Base-by-base conservation (phyloP, 2,329 filamentous ascomycete genomes). In the Clonostachys sp. region DNA sequence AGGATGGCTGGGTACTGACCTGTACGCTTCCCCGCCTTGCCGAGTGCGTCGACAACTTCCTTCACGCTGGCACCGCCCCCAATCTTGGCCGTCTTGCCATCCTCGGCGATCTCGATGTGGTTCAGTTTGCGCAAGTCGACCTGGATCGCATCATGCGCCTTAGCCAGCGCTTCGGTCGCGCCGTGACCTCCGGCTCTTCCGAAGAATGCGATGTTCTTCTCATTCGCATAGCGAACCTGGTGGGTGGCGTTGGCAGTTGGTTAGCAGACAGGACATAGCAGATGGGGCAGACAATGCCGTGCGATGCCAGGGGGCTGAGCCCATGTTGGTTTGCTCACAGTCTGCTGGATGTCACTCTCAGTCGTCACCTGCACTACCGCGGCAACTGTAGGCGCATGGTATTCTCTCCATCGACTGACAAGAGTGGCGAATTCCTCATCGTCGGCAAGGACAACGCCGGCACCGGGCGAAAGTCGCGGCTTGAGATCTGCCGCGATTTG, bases 141-240 rank as follows among this genome's bases (percentile, higher is more conserved):
- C 45, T 67, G 61, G 16, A 76, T 68, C 3, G 72, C 73, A 45
- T 63, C 56, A 5, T 67, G 48, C 60, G 74, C 67, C 41, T 57
- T 59, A 2, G 66, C 68, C n/a, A 76, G 52, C 0, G 69, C 70
- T 42, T 60, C 68, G 41, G 71, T 57, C 9, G 67, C 57, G 5
- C 74, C 75, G 51, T 79, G 75, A 2, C 60, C 65, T 12, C 72
- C 70, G 53, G 70, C 73, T 51, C 63, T 67, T 5, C 72, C 66
- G 14, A 78, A 64, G 51, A 77, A 73, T 1, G 73, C 68, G 4
- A 75, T 47, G 9, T 64, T 51, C 36, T 64, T 55, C 43, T 62
- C 50, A 50, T 68, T 71, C 34, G 74, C 73, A 50, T 62, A 75
- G n/a, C 42, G 35, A 40, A 44, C 24, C 46, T 48, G 39, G 39